phyloP scores from a whole-genome alignment of 2,329 filamentous ascomycete species.

The Venturiaceae sp. region DNA sequence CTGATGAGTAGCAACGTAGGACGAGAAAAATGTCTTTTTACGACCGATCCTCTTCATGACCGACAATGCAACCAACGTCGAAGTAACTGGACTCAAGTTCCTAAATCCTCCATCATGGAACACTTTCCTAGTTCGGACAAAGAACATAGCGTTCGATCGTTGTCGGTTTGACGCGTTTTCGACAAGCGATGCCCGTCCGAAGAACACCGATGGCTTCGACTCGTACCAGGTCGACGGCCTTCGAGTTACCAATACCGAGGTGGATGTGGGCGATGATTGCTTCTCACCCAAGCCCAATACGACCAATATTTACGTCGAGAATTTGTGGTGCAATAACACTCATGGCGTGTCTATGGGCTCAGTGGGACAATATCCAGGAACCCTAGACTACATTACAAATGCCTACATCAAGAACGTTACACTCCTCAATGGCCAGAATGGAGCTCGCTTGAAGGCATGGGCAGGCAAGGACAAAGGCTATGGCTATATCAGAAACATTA shows the following conservation, averaged over 20 bases:
- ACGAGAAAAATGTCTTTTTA: conserved; percentile 45
- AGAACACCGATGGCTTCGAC: conserved; percentile 56
- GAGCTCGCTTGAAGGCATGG: conserved; percentile 53
- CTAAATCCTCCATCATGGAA: conserved; percentile 56
- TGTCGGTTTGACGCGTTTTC: conserved; percentile 46
- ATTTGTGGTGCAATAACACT: conserved; percentile 23
- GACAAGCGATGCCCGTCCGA: conserved; percentile 39
- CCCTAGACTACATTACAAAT: conserved; percentile 22
- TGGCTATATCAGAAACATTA: conserved; percentile 52
- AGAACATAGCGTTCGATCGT: conserved; percentile 45
- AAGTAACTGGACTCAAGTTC: conserved; percentile 48
- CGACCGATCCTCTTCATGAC: conserved; percentile 52
- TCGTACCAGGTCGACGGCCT: conserved; percentile 47
- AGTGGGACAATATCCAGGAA: conserved; percentile 21
- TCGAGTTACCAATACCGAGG: conserved; percentile 25
- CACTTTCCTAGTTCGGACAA: conserved; percentile 50
- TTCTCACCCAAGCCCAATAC: conserved; percentile 23
- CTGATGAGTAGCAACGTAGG: conserved; percentile 15
- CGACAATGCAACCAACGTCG: conserved; percentile 49
- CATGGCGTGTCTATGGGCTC: conserved; percentile 23
- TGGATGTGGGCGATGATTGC: conserved; percentile 25
- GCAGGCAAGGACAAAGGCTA: conserved; percentile 48
- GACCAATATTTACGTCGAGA: conserved; percentile 22
- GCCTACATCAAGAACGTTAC: conserved; percentile 51
- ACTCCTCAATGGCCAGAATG: conserved; percentile 43